Evolutionary conservation across 139 green algal species (phyloP), one percentile per base, ranked within the genome.

Genomic region (Picochlorum sp.): DNA sequence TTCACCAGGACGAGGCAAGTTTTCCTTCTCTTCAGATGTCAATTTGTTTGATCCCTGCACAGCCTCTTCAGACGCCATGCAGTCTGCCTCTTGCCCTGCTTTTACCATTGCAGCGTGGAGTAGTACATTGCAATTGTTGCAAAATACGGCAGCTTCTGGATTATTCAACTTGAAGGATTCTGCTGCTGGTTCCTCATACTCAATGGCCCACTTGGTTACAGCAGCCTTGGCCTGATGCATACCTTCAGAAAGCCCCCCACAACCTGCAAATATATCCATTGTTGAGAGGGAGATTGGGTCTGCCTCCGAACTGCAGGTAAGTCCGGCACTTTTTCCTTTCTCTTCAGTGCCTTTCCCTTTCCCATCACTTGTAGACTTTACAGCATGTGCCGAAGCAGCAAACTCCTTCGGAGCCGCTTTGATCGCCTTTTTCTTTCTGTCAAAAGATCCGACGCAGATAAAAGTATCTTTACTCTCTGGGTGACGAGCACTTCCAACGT

Each of bases 241-340:
- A 61, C 92, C 92, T 77, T 97, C 92, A 4, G 79, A 90, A 54
- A 98, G 81, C 9, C 92, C 92, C 3, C 92, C 92, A 68, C 90
- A 97, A 30, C 88, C 92, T 2, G 92, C 92, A 85, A 98, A 98
- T 63, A 98, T 97, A 79, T 98, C 92, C 86, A 98, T 79, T 5
- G 89, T 94, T 6, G 28, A 51, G 52, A 94, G 72, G 5, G 74
- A 54, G 10, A 83, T 54, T 63, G 66, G 67, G 28, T 87, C 7
- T 44, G 4, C 21, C 18, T 34, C 56, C 30, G 55, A 18, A 16
- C n/a, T 13, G 11, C 6, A 1, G 15, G n/a, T 54, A 9, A 2
- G 47, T 24, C 6, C 47, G 34, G 50, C 8, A 0, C 34, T 41
- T 26, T 34, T 59, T 37, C 51, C 51, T 38, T 30, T 34, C 15